Percentiles rank a stretch among this genome's conserved stretches.
Evolutionary conservation across 345 rosid species (phyloP).

Genomic region (Murraya koenigii): DNA sequence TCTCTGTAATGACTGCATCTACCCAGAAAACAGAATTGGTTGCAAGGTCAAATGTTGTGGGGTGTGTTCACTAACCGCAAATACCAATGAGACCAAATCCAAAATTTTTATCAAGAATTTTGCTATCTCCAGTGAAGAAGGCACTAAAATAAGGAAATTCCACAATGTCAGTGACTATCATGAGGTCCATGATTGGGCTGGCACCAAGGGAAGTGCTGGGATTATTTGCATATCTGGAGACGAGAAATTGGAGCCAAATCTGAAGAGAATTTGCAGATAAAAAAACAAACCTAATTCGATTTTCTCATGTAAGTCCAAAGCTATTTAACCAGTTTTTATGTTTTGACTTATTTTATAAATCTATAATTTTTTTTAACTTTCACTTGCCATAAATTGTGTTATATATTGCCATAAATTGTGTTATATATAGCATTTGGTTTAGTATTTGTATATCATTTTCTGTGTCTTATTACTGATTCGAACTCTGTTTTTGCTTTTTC

Average conservation of each 20-base stretch:
- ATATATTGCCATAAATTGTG: no score
- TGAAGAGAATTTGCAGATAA: background rate
- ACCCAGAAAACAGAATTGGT: background rate
- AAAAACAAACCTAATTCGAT: background rate
- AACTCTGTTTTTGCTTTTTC: background rate
- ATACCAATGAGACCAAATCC: no score
- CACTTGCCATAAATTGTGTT: background rate
- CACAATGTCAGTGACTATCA: no score
- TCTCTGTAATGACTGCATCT: background rate
- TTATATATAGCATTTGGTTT: background rate
- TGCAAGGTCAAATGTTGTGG: constrained; percentile 32
- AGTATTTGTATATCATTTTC: background rate
- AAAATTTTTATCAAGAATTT: no score
- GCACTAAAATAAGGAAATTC: no score
- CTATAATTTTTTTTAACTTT: background rate
- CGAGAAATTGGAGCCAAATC: background rate
- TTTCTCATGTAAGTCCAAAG: background rate
- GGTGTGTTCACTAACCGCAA: constrained; percentile 12
- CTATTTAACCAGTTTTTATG: background rate
- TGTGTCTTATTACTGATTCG: no score
- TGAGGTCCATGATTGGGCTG: no score
- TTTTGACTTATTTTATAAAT: background rate
- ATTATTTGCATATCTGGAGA: background rate
- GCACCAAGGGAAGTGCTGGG: background rate
- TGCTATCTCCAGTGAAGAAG: no score